Evolutionary conservation across 345 rosid species (phyloP).

Genomic region (Chamaenerion angustifolium): DNA sequence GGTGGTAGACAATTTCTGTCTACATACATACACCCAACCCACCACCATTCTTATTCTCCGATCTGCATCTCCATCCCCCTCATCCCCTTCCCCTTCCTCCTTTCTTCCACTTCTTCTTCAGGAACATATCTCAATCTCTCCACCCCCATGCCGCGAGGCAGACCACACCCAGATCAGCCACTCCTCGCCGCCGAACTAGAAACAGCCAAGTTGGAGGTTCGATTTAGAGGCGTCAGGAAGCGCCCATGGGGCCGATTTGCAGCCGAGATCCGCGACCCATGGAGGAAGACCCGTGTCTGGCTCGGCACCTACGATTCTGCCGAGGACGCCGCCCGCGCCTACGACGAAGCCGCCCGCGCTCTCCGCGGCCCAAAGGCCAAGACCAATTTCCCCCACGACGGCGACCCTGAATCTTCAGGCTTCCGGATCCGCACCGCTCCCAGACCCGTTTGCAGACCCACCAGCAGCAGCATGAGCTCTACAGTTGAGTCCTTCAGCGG

Average conservation of each 20-base stretch:
- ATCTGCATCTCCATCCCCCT: background rate
- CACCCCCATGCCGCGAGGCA: background rate
- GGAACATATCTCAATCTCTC: background rate
- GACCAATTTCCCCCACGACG: slow-evolving; percentile 10
- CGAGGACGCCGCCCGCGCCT: slow-evolving; percentile 92
- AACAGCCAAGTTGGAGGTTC: slow-evolving; percentile 62
- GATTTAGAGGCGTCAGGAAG: slow-evolving; percentile 88
- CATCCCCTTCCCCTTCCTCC: background rate
- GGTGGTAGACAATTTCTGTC: too few relatives aligned
- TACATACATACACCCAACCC: too few relatives aligned
- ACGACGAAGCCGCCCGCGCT: slow-evolving; percentile 82
- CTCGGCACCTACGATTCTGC: slow-evolving; percentile 95
- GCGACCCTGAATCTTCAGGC: background rate
- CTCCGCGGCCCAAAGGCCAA: slow-evolving; percentile 37
- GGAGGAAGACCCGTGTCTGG: slow-evolving; percentile 95
- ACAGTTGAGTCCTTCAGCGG: slow-evolving; percentile 92
- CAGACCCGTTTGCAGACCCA: slow-evolving; percentile 29
- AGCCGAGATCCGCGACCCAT: slow-evolving; percentile 91
- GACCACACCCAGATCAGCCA: background rate
- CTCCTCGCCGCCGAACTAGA: slow-evolving; percentile 7
- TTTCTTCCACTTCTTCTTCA: background rate
- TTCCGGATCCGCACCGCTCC: slow-evolving; percentile 5
- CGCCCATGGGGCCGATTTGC: slow-evolving; percentile 98
- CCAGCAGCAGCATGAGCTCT: slow-evolving; percentile 84
- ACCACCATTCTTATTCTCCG: too few relatives aligned